Evolutionary conservation across 1,284 basidiomycete species (phyloP), one percentile per base, ranked within the genome.

Genomic region (Vanrija sp.): DNA sequence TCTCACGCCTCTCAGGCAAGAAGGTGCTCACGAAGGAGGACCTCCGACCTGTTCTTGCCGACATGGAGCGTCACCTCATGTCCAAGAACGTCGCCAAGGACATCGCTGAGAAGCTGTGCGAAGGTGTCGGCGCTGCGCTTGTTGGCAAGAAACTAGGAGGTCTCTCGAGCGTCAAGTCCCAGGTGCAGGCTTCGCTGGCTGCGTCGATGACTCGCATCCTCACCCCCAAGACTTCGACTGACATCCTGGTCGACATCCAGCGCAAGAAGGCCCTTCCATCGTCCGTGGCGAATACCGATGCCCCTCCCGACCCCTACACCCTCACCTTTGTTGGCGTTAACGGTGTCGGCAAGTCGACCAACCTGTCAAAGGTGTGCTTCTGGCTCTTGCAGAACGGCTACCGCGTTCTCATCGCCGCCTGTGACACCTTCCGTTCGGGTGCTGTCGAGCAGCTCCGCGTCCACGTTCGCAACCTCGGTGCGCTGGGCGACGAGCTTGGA

Each of bases 291-390:
- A 83, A 83, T 26, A 69, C 76, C 14, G 68, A 72, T 66, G 64
- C 71, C 19, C 75, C 73, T 26, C 85, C 89, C 15, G 80, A 86
- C 63, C 94, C 93, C 0, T 98, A 98, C 76, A 86, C 86, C 60
- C 89, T 99, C 67, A 88, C 92, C 0, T 99, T 99, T 72, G 94
- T 98, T 43, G 96, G 96, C n/a, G 96, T 99, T 49, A 99, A 99
- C 71, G 96, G 96, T 21, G 96, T 99, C 19, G 96, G 96, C 50
- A 99, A 99, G 80, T 96, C 92, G 65, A 98, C 96, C 5, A 98
- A 98, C 74, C 78, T 99, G 26, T 91, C 89, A 51, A 99, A 99
- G 79, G 95, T 99, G 48, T 95, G 92, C 77, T 98, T 98, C 79
- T 98, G 96, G 96, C 81, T 99, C 19, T 86, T 98, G 46, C 95